Evolutionary conservation across 345 rosid species (phyloP).

Genomic region (Kandelia obovata): DNA sequence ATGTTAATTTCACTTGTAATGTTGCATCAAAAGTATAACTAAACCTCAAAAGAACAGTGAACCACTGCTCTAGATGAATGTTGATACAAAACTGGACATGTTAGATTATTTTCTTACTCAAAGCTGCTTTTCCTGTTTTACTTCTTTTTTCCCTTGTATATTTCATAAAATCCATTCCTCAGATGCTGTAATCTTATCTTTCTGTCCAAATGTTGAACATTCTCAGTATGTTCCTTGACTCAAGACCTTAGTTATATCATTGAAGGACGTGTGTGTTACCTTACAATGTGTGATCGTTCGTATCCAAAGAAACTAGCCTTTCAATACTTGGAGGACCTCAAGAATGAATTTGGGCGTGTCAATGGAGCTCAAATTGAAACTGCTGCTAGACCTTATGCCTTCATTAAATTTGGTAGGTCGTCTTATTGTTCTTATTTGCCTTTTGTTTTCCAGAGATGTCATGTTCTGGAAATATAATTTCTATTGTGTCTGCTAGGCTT

Average conservation of each 20-base stretch:
- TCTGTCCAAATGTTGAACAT: not conserved
- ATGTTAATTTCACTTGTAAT: no score
- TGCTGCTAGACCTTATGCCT: constrained; percentile 98
- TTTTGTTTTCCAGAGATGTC: not conserved
- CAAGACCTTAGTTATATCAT: constrained; percentile 68
- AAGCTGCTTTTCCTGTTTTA: not conserved
- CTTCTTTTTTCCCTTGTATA: not conserved
- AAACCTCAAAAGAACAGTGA: no score
- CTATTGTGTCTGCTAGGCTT: constrained; percentile 20
- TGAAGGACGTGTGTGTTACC: constrained; percentile 94
- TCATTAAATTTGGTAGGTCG: constrained; percentile 82
- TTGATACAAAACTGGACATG: not conserved
- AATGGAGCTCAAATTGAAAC: constrained; percentile 90
- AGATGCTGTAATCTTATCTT: constrained; percentile 3
- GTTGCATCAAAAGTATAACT: no score
- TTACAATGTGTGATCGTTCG: constrained; percentile 96
- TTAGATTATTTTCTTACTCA: not conserved
- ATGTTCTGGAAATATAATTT: constrained; percentile 16
- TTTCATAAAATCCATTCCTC: constrained; percentile 2
- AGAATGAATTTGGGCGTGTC: constrained; percentile 91
- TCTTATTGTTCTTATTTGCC: constrained; percentile 1
- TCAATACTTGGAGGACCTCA: constrained; percentile 94
- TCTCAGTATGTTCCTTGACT: constrained; percentile 49
- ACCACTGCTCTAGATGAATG: not conserved
- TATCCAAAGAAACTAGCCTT: constrained; percentile 98